Conservation (phyloP, 768 basidiomycete species). For the Harrya chromipes region DNA sequence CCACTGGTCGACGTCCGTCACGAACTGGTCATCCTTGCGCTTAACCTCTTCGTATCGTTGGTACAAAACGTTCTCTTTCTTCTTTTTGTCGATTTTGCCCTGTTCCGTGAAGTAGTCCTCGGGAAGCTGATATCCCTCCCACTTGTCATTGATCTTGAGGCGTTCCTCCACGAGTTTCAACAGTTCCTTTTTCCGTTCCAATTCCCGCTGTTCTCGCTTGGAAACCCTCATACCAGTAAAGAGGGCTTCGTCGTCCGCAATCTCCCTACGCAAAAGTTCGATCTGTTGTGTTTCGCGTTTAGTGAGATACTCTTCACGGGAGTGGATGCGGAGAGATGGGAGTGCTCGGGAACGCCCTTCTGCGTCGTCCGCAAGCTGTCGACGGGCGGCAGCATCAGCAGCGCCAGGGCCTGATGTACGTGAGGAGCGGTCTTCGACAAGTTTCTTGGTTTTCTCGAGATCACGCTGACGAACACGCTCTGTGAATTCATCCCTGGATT, state of each 20-base stretch:
- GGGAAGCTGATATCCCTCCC: constrained; percentile 93
- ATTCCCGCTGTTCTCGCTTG: constrained; percentile 73
- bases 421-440: constrained; percentile 90
- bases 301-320: constrained; percentile 92
- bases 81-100: constrained; percentile 97
- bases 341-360: constrained; percentile 52
- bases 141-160: constrained; percentile 91
- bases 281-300: constrained; percentile 97
- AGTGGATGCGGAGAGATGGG: constrained; percentile 79
- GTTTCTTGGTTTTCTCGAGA: constrained; percentile 79
- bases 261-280: constrained; percentile 88
- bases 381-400: constrained; percentile 78
- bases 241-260: constrained; percentile 89
- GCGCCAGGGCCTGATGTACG: constrained; percentile 63
- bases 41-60: constrained; percentile 93
- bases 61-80: constrained; percentile 89
- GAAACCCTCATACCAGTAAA: constrained; percentile 91
- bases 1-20: constrained; percentile 98
- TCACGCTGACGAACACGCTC: constrained; percentile 83
- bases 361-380: constrained; percentile 77
- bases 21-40: constrained; percentile 89
- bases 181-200: constrained; percentile 90
- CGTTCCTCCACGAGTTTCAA: constrained; percentile 91
- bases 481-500: constrained; percentile 91
- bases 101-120: constrained; percentile 99